Conservation (phyloP, 306 rosid species). For the Mucuna pruriens region DNA sequence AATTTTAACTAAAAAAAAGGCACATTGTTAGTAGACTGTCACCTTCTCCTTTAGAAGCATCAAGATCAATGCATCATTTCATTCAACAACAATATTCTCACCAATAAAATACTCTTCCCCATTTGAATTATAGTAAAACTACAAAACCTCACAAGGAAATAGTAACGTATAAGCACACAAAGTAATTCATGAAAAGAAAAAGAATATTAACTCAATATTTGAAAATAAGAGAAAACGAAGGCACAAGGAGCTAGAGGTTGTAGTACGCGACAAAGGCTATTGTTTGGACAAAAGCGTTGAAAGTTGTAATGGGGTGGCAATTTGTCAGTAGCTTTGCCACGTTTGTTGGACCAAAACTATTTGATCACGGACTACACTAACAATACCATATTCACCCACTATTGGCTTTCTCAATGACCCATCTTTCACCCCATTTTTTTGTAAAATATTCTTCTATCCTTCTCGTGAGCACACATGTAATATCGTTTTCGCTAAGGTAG, state of each 20-base stretch:
- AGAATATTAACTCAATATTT: background rate
- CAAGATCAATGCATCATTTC: constrained; percentile 34
- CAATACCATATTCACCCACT: constrained; percentile 34
- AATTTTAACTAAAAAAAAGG: background rate
- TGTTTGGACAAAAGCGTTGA: constrained; percentile 30
- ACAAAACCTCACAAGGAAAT: constrained; percentile 40
- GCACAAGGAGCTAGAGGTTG: constrained; percentile 40
- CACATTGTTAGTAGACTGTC: constrained; percentile 1
- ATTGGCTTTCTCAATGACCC: constrained; percentile 11
- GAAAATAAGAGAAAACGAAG: constrained; percentile 18
- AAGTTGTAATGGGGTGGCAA: constrained; percentile 50
- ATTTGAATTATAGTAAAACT: constrained; percentile 26
- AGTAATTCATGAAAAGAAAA: background rate
- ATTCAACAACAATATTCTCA: constrained; percentile 1
- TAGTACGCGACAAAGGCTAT: constrained; percentile 56
- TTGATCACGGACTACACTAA: constrained; percentile 53
- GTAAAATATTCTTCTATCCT: constrained; percentile 33
- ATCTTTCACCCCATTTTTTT: constrained; percentile 27
- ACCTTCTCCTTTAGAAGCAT: constrained; percentile 13
- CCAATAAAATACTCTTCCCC: constrained; percentile 18
- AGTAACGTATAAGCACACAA: constrained; percentile 8
- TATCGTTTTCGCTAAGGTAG: constrained; percentile 39
- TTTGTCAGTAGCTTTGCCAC: constrained; percentile 46
- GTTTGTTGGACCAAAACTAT: constrained; percentile 36
- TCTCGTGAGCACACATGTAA: constrained; percentile 41